phyloP scores from a whole-genome alignment of 2,329 filamentous ascomycete genomes.

The Aspergillus terreus region DNA sequence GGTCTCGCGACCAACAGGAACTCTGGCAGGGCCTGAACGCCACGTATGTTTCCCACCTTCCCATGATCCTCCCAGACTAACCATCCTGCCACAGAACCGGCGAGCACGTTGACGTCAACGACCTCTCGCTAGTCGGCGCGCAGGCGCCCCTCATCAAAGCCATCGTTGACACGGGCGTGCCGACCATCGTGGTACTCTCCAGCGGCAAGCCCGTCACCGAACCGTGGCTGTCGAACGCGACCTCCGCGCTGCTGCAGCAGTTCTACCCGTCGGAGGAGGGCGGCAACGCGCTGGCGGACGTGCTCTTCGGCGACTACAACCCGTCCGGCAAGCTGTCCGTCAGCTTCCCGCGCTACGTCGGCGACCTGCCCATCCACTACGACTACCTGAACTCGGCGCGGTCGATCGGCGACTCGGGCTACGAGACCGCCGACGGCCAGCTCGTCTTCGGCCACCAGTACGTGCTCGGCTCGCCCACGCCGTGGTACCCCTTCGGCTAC shows the following conservation, averaged over 20 bases:
- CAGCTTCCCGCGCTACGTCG: constrained; percentile 64
- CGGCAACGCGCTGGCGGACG: constrained; percentile 62
- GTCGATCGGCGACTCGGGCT: constrained; percentile 50
- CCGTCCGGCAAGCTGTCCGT: constrained; percentile 65
- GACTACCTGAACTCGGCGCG: constrained; percentile 68
- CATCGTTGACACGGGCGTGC: constrained; percentile 63
- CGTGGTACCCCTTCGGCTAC: constrained; percentile 65
- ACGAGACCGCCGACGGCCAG: constrained; percentile 55
- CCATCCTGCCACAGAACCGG: no score
- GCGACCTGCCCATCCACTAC: constrained; percentile 66
- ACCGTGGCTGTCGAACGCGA: constrained; percentile 64
- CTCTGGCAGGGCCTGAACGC: constrained; percentile 69
- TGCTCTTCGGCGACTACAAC: constrained; percentile 63
- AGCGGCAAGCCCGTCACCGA: constrained; percentile 71
- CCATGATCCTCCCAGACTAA: no score
- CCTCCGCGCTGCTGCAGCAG: constrained; percentile 66
- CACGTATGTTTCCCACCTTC: constrained; percentile 39
- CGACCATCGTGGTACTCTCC: constrained; percentile 65
- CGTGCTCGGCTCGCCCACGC: constrained; percentile 56
- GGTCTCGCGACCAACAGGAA: constrained; percentile 69
- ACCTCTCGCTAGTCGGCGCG: constrained; percentile 65
- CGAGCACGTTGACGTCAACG: constrained; percentile 66
- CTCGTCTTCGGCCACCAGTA: constrained; percentile 64
- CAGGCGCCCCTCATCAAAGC: constrained; percentile 64
- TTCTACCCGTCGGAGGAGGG: constrained; percentile 72